Percentiles rank a stretch among this genome's conserved stretches.
Evolutionary conservation across 148 eudicot genomes (phyloP).

Genomic region (Cornus suecica): DNA sequence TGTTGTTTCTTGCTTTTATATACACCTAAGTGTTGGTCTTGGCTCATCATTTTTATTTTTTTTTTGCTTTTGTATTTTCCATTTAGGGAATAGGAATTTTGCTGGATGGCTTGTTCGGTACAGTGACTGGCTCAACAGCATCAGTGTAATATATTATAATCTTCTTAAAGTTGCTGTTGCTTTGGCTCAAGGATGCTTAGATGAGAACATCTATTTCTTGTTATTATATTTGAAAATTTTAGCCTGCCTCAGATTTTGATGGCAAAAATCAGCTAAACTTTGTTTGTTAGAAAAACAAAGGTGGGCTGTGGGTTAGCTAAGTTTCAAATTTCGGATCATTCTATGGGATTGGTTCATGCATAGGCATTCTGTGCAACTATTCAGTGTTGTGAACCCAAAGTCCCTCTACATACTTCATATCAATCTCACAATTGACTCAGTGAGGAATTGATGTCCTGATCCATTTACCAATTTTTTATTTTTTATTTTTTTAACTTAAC

Average conservation of each 20-base stretch:
- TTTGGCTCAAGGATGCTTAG: not conserved
- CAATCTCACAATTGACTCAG: not conserved
- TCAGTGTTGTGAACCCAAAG: not conserved
- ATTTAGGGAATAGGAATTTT: constrained; percentile 69
- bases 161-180: no score
- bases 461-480: not conserved
- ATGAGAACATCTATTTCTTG: not conserved
- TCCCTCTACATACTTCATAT: not conserved
- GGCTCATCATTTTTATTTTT: not conserved
- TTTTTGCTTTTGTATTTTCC: not conserved
- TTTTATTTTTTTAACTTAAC: not conserved
- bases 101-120: constrained; percentile 72
- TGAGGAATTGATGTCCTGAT: not conserved
- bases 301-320: not conserved
- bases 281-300: not conserved
- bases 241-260: not conserved
- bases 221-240: not conserved
- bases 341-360: not conserved
- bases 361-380: not conserved
- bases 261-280: not conserved
- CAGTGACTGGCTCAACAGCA: constrained; percentile 69
- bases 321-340: not conserved
- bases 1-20: not conserved
- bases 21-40: not conserved
- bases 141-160: constrained; percentile 58